Evolutionary conservation across 75 land plant genomes (phyloP).

Genomic region (Selaginella moellendorffii): DNA sequence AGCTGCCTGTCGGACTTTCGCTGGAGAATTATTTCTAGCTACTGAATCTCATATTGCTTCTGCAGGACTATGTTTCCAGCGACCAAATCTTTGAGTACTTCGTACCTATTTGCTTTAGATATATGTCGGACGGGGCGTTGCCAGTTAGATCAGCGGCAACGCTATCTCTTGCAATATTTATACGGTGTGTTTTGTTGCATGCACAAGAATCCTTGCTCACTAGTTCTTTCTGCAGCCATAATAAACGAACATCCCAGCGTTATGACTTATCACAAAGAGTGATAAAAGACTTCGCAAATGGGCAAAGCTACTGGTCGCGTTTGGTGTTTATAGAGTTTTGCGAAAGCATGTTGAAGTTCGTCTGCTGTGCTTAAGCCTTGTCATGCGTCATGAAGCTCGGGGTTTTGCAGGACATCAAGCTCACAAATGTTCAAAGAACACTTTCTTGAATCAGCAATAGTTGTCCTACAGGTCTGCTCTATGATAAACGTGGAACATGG

Average conservation of each 20-base stretch:
- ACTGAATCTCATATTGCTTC: no score
- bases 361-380: neutral
- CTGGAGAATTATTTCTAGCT: neutral
- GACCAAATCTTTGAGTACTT: slow-evolving; percentile 28
- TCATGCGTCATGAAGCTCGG: slow-evolving; percentile 5
- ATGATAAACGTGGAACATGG: neutral
- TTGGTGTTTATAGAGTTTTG: slow-evolving; percentile 30
- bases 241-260: slow-evolving; percentile 18
- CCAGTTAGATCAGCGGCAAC: slow-evolving; percentile 27
- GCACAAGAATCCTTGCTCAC: neutral
- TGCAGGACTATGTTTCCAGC: slow-evolving; percentile 23
- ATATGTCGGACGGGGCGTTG: slow-evolving; percentile 25
- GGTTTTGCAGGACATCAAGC: slow-evolving; percentile 26
- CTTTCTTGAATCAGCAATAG: slow-evolving; percentile 27
- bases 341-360: slow-evolving; percentile 21
- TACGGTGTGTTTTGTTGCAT: slow-evolving; percentile 15
- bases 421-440: slow-evolving; percentile 28
- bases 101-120: slow-evolving; percentile 26
- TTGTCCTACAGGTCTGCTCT: slow-evolving; percentile 20
- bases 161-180: slow-evolving; percentile 24
- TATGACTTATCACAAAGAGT: slow-evolving; percentile 27
- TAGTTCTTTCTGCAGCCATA: slow-evolving; percentile 15
- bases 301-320: slow-evolving; percentile 29
- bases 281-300: slow-evolving; percentile 25
- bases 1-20: slow-evolving; percentile 13